These are phyloP conservation scores for Haplographium delicatum DNA, from an alignment of 495 filamentous ascomycete species.

Conservation along the genomic window DNA sequence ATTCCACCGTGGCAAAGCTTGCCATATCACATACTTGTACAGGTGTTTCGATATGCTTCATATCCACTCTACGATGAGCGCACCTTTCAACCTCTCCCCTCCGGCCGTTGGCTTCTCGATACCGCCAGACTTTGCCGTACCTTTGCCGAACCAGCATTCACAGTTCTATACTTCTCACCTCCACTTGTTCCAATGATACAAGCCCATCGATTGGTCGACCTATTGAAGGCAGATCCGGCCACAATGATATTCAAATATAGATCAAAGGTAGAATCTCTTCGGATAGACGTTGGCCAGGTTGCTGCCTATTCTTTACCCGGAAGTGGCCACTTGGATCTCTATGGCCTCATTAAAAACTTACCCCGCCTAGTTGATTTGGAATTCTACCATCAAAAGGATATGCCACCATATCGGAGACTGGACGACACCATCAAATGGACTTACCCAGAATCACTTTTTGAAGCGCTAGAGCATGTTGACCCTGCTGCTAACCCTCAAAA, in stretches of 20 bases:
- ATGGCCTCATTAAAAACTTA: slow-evolving; percentile 34
- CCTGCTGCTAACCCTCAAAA: slow-evolving; percentile 10
- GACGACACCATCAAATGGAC: slow-evolving; percentile 51
- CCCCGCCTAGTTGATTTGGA: slow-evolving; percentile 49
- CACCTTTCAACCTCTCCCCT: slow-evolving; percentile 27
- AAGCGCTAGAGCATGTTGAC: slow-evolving; percentile 39
- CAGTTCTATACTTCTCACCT: slow-evolving; percentile 65
- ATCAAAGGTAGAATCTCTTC: slow-evolving; percentile 63
- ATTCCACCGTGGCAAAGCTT: slow-evolving; percentile 65
- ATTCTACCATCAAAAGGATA: slow-evolving; percentile 48
- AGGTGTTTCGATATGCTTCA: slow-evolving; percentile 63
- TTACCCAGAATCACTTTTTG: slow-evolving; percentile 57
- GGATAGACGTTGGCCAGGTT: slow-evolving; percentile 51
- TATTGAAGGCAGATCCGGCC: slow-evolving; percentile 35
- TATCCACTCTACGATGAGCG: slow-evolving; percentile 52
- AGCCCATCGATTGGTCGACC: slow-evolving; percentile 33
- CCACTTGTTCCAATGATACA: slow-evolving; percentile 50
- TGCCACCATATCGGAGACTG: slow-evolving; percentile 47
- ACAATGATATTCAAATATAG: slow-evolving; percentile 45
- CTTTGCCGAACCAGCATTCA: slow-evolving; percentile 70
- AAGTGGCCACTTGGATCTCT: slow-evolving; percentile 38
- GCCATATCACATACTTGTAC: slow-evolving; percentile 65
- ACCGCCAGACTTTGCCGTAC: slow-evolving; percentile 55
- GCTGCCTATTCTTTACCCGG: slow-evolving; percentile 28
- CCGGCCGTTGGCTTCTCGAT: slow-evolving; percentile 56